Evolutionary conservation across 2,329 filamentous ascomycete genomes (phyloP), one percentile per base, ranked within the genome.

Genomic region (Fusarium keratoplasticum): DNA sequence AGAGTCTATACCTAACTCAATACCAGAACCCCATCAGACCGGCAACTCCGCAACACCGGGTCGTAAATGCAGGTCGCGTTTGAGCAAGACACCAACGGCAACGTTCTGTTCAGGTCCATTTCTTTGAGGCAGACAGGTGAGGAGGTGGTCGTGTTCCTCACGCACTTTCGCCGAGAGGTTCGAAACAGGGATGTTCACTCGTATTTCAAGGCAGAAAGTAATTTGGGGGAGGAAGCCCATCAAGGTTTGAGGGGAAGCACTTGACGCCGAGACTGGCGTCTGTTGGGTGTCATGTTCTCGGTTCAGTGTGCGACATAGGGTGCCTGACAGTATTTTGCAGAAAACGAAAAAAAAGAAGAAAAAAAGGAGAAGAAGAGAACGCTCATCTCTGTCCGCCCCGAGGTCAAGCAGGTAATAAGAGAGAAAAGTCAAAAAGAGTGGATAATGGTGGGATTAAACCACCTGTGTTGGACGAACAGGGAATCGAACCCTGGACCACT

Each of bases 401-500:
- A 47, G 5, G 8, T 22, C 29, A 22, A 33, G 18, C 18, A 52
- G 33, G 5, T 10, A 31, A 22, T 20, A n/a, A 27, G 4, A 14
- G 18, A 36, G 27, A 50, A 50, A 22, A 31, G 36, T 16, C 33
- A 36, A 66, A 66, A 62, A 29, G 35, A 62, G 61, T 33, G 61
- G 42, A 70, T 58, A 67, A 63, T 11, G 6, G 58, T 58, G 70
- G 70, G 8, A 8, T 71, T 1, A 14, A 67, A 62, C 70, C 70
- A 71, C 70, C 54, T 2, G 18, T 20, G 0, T 47, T 73, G 67
- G 70, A 73, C 70, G 61, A 73, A 70, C 70, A 72, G 70, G 70
- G 70, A 73, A 67, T 73, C 66, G 70, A 73, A 72, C 70, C 70
- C 70, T 70, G 70, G 66, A 62, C 66, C 66, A 70, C 70, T 72